These are phyloP conservation scores for Colletotrichum costaricense DNA, from an alignment of 2,329 filamentous ascomycete genomes.

Conservation along the genomic window DNA sequence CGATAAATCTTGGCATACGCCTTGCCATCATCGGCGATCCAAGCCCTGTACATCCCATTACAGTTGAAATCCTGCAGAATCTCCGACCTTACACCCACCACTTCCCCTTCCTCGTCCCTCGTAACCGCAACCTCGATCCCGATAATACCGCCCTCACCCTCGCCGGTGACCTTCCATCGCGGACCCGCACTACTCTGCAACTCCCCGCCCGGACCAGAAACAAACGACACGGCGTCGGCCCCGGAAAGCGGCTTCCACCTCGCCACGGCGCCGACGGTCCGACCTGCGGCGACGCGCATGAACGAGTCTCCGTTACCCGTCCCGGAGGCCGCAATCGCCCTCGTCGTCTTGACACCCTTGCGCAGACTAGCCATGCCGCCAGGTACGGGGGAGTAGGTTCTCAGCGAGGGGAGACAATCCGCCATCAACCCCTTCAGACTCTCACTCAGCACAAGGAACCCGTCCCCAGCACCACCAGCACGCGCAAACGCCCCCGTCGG, in stretches of 20 bases:
- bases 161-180: slow-evolving; percentile 78
- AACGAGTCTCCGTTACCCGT: slow-evolving; percentile 94
- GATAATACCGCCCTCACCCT: slow-evolving; percentile 88
- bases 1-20: slow-evolving; percentile 69
- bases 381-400: slow-evolving; percentile 49
- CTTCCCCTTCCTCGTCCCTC: slow-evolving; percentile 53
- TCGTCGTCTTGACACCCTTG: slow-evolving; percentile 47
- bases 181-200: slow-evolving; percentile 79
- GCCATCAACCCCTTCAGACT: slow-evolving; percentile 62
- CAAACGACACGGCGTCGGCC: slow-evolving; percentile 67
- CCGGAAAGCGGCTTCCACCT: slow-evolving; percentile 69
- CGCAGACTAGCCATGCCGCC: not conserved
- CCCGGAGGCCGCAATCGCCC: slow-evolving; percentile 73
- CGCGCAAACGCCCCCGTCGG: slow-evolving; percentile 40
- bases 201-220: slow-evolving; percentile 79
- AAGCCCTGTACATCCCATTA: slow-evolving; percentile 88
- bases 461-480: slow-evolving; percentile 46
- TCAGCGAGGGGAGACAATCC: slow-evolving; percentile 69
- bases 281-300: slow-evolving; percentile 75
- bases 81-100: slow-evolving; percentile 55
- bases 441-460: slow-evolving; percentile 34
- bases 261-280: slow-evolving; percentile 79
- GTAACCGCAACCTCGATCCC: slow-evolving; percentile 74
- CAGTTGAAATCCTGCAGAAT: slow-evolving; percentile 86
- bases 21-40: slow-evolving; percentile 72